These are phyloP conservation scores for Sorghum bicolor DNA, from an alignment of 176 grass and related monocot genomes.

Conservation along the genomic window Sorghum_bicolor_NCBIv3 NC_012872.2:15204001-15204500, in stretches of 20 bases:
- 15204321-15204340: conserved; percentile 2
- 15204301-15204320: neutral
- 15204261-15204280: conserved; percentile 19
- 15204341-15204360: neutral
- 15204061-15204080: neutral
- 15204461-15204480: too few species aligned
- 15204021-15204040: neutral
- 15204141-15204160: conserved; percentile 80
- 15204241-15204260: conserved; percentile 62
- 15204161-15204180: conserved; percentile 71
- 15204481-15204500: too few species aligned
- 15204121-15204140: neutral
- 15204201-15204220: conserved; percentile 75
- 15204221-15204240: conserved; percentile 63
- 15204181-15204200: conserved; percentile 70
- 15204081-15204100: conserved; percentile 7
- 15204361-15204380: too few species aligned
- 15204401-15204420: too few species aligned
- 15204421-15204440: too few species aligned
- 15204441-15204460: too few species aligned
- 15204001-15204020: neutral
- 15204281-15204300: conserved; percentile 7
- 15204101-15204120: neutral
- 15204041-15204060: neutral
- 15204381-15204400: too few species aligned